phyloP scores from a whole-genome alignment of 306 rosid species.

The Trichosanthes cucumerina region DNA sequence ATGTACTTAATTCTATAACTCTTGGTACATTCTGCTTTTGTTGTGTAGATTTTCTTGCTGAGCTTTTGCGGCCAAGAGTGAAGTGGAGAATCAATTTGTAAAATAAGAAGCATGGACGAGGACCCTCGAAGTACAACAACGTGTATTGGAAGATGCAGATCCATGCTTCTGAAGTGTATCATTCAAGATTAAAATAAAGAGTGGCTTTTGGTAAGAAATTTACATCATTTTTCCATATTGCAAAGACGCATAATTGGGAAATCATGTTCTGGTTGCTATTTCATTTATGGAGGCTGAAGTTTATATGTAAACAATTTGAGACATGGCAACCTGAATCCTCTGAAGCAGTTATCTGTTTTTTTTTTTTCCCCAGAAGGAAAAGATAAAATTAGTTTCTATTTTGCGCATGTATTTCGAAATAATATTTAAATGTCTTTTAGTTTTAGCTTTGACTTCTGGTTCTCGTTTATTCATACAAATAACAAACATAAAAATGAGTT shows the following conservation, averaged over 20 bases:
- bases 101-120: conserved; percentile 1
- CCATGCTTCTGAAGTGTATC: conserved; percentile 1
- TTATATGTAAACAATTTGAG: not conserved
- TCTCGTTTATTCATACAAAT: not conserved
- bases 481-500: no score
- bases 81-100: not conserved
- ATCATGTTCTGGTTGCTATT: not conserved
- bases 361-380: not conserved
- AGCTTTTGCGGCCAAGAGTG: not conserved
- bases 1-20: not conserved
- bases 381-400: not conserved
- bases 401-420: not conserved
- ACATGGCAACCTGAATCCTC: not conserved
- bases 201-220: not conserved
- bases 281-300: not conserved
- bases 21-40: not conserved
- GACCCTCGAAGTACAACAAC: not conserved
- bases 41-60: not conserved
- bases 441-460: not conserved
- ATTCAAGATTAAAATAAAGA: not conserved
- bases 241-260: not conserved
- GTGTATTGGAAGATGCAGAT: not conserved
- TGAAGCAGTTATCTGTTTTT: not conserved
- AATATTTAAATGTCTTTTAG: not conserved
- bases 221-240: not conserved